Conservation (phyloP, 306 rosid genomes). For the Delonix regia region DNA sequence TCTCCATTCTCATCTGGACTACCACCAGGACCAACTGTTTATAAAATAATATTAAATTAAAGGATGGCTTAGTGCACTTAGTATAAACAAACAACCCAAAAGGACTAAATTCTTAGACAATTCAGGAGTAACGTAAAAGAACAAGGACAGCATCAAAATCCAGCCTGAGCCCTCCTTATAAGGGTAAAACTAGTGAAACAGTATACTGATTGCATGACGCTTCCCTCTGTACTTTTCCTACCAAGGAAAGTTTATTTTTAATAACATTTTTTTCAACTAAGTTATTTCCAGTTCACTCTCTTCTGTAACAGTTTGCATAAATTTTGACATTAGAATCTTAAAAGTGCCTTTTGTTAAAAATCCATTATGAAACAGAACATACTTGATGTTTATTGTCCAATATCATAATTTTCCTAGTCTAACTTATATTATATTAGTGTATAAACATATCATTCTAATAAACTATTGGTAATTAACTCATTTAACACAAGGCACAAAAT, state of each 20-base stretch:
- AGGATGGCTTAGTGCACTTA: not conserved
- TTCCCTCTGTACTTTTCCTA: not conserved
- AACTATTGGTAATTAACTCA: not conserved
- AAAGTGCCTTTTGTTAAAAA: not conserved
- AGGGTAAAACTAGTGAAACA: not conserved
- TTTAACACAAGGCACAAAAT: not conserved
- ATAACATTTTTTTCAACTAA: not conserved
- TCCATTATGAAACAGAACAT: slow-evolving; percentile 10
- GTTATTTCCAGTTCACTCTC: not conserved
- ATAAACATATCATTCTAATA: slow-evolving; percentile 23
- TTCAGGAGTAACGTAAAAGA: not conserved
- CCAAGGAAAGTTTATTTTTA: slow-evolving; percentile 27
- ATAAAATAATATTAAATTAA: slow-evolving; percentile 18
- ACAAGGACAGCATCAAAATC: slow-evolving; percentile 3
- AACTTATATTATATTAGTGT: not conserved
- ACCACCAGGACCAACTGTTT: slow-evolving; percentile 95
- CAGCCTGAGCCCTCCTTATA: not conserved
- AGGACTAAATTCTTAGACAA: slow-evolving; percentile 12
- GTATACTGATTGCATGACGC: not conserved
- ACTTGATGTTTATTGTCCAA: not conserved
- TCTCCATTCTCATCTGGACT: slow-evolving; percentile 98
- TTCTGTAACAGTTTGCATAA: not conserved
- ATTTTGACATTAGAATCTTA: not conserved
- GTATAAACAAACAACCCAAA: slow-evolving; percentile 2
- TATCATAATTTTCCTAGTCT: not conserved